Evolutionary conservation across 148 eudicot genomes (phyloP), one percentile per base, ranked within the genome.

Genomic region (Rhododendron simsii): DNA sequence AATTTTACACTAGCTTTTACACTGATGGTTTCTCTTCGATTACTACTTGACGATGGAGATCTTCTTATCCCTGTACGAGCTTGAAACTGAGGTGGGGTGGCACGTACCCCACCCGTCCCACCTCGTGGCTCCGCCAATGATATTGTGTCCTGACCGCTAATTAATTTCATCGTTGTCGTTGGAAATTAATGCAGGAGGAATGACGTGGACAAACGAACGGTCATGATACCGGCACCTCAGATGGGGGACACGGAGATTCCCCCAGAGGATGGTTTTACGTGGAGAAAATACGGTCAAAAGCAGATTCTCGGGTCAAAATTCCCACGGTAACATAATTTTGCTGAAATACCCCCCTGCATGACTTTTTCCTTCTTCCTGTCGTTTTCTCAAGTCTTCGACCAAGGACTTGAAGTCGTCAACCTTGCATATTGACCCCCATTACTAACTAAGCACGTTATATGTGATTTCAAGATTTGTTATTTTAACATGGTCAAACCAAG

Each of bases 241-340:
- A 90, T 91, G 84, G 99, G 99, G 2, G 94, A 96, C 84, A 91
- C 92, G 0, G 98, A 95, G 73, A 86, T 93, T 79, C 99, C 99
- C 50, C 99, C 99, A 0, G 99, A 95, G 12, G 99, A 96, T 85
- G 96, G 96, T 37, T 91, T 86, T 84, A 95, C 94, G 50, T 96
- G 99, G 99, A 88, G 98, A 80, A 96, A 96, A 88, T 96, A 96
- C 81, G 99, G 99, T 44, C 99, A 95, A 67, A 96, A 96, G 61
- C 94, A 91, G 79, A 96, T 96, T 87, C 95, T 94, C 11, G 92
- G 94, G 5, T 84, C 96, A 28, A 93, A 7, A 59, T 92, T 81
- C 83, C 98, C 99, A 0, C 93, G 98, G 99, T 95, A 93, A 0
- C 18, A 7, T 21, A n/a, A 67, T 10, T 26, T 67, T 26, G 28